Evolutionary conservation across 345 rosid species (phyloP).

Genomic region (Salix exigua): DNA sequence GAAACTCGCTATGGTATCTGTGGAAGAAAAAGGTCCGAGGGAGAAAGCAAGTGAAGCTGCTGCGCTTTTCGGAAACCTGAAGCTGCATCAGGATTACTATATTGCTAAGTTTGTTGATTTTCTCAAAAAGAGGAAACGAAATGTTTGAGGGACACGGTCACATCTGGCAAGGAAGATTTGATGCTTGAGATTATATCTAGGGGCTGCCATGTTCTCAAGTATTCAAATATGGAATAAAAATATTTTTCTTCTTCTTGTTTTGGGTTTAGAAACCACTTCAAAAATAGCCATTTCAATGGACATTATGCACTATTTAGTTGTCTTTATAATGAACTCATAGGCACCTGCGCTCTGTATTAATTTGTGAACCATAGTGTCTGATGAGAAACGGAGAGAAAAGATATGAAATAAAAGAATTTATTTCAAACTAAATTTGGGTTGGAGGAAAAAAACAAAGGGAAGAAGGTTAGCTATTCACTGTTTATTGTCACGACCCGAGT

Average conservation of each 20-base stretch:
- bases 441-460: too few species aligned
- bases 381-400: too few species aligned
- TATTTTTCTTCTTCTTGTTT: too few species aligned
- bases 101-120: conserved; percentile 13
- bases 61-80: not conserved
- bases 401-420: too few species aligned
- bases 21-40: conserved; percentile 9
- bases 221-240: not conserved
- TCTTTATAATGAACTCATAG: too few species aligned
- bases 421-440: too few species aligned
- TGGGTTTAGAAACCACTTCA: not conserved
- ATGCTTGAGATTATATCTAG: not conserved
- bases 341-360: too few species aligned
- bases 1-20: conserved; percentile 17
- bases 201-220: not conserved
- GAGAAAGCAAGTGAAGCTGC: conserved; percentile 18
- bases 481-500: too few species aligned
- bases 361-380: too few species aligned
- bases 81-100: conserved; percentile 19
- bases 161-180: not conserved
- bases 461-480: too few species aligned
- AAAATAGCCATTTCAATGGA: not conserved
- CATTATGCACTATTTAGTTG: not conserved
- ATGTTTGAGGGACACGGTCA: not conserved
- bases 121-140: conserved; percentile 1